Base-by-base conservation (phyloP, 192 early-diverging fungal genomes). In the Coemansia sp. region DNA sequence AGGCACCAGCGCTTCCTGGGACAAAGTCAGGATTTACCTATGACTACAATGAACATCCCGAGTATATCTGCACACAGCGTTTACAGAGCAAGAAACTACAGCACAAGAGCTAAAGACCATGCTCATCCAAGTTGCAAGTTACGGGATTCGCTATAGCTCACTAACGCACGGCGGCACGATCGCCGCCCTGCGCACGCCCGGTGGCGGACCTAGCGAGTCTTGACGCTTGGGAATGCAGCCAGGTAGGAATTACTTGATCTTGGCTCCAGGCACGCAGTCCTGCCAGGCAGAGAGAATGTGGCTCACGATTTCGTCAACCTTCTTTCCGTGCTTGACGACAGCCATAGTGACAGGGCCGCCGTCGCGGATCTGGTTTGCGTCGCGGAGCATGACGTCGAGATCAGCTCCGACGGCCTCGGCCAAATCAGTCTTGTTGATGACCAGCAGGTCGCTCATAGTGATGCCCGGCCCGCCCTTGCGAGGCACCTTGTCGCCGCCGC, bases 401-500 rank as follows among this genome's bases (percentile, higher is more conserved):
- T 98, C 90, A 8, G 94, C 91, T 9, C 94, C 94, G 8, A 98
- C 85, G 28, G 85, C 82, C 28, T 75, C 67, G 18, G 94, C 94
- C 19, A 98, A 61, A 63, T 98, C 94, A 4, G 91, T 95, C 82
- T 98, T 98, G 75, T 98, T 98, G 62, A 98, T 85, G 25, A 98
- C 79, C 23, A 98, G 77, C 29, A 98, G 77, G 54, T 98, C 94
- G 47, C 87, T 90, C 64, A 94, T 89, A 5, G 91, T 95, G 48
- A 95, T 98, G 47, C 94, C 94, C n/a, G 92, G 92, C 6, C 94
- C 94, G 40, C 94, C 94, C 77, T 98, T 98, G 28, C 94, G 82
- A 34, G 94, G 94, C 32, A 98, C 84, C 67, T 98, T 98, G 63
- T 95, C 92, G 38, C 94, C 94, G 51, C 94, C 92, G 28, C 90